Evolutionary conservation across 1,284 basidiomycete genomes (phyloP), one percentile per base, ranked within the genome.

Genomic region (Austropuccinia psidii): DNA sequence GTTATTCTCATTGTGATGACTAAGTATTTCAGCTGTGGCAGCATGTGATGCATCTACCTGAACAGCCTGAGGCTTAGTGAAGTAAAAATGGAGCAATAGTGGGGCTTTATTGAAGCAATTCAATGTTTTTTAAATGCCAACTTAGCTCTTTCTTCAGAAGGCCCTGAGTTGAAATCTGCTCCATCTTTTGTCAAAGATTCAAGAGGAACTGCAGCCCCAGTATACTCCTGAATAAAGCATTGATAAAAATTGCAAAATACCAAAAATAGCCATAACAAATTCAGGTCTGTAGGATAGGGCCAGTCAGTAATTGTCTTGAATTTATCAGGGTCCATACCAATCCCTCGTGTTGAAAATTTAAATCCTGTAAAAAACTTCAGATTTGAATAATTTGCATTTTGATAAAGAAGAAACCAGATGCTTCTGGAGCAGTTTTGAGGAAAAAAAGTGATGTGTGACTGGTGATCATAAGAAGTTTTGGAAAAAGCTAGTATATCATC

Each of bases 21-120:
- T 39, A 6, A 76, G n/a, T 17, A 76, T 73, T 1, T 17, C 64
- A 24, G 65, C 17, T 5, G 74, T 17, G 0, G 76, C 68, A 43
- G 50, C 76, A 6, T 64, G 69, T n/a, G 74, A 77, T 19, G 58
- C 76, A 65, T 37, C 62, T 17, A 45, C 58, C 7, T 84, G 83
- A 31, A 80, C 80, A 13, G 81, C 82, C 0, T 39, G n/a, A n/a
- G 27, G 27, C 5, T 6, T 1, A 11, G 19, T 11, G 54, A 35
- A 67, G 35, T 31, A 15, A 54, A 67, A 67, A 37, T 47, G 43
- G n/a, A 8, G 19, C 2, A 64, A 49, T 1, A 64, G 31, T 5
- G 29, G 13, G 13, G 24, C 15, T 9, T 19, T 19, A 9, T 11
- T 8, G 24, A 54, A 54, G 24, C 9, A 9, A 8, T 54, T 17